These are phyloP conservation scores for Clarireedia sp. DNA, from an alignment of 2,329 filamentous ascomycete genomes.

Conservation along the genomic window DNA sequence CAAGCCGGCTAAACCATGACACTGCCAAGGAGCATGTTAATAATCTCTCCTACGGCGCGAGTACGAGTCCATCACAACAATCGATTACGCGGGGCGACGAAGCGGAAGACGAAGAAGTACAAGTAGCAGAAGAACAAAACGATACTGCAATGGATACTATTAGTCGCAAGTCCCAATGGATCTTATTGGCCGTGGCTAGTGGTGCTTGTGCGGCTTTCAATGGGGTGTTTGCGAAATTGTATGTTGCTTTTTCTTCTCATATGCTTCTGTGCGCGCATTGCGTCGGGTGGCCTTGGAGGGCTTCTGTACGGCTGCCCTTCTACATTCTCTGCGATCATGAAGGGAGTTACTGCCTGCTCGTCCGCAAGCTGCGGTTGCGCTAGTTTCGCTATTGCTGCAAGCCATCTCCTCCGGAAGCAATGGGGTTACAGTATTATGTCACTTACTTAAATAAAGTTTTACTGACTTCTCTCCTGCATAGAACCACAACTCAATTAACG, in stretches of 20 bases:
- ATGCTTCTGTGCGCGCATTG: neutral
- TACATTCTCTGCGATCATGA: neutral
- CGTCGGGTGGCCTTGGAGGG: neutral
- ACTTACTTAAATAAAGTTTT: neutral
- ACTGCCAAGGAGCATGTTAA: neutral
- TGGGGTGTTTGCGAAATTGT: conserved; percentile 69
- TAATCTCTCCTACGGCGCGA: neutral
- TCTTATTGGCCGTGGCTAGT: conserved; percentile 63
- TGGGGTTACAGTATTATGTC: neutral
- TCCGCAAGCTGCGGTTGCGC: neutral
- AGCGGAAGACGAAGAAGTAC: neutral
- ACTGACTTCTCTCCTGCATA: conserved; percentile 18
- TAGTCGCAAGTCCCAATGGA: conserved; percentile 44
- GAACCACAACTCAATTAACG: conserved; percentile 50
- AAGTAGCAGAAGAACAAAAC: neutral
- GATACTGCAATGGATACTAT: conserved; percentile 25
- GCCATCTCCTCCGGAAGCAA: neutral
- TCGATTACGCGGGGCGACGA: neutral
- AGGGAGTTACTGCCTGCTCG: neutral
- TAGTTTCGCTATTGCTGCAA: neutral
- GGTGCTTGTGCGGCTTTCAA: conserved; percentile 75
- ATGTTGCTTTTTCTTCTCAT: conserved; percentile 28
- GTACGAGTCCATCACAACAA: neutral
- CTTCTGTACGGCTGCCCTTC: neutral
- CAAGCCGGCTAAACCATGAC: neutral